Evolutionary conservation across 495 filamentous ascomycete species (phyloP).

Genomic region (Podospora pseudoanserina): DNA sequence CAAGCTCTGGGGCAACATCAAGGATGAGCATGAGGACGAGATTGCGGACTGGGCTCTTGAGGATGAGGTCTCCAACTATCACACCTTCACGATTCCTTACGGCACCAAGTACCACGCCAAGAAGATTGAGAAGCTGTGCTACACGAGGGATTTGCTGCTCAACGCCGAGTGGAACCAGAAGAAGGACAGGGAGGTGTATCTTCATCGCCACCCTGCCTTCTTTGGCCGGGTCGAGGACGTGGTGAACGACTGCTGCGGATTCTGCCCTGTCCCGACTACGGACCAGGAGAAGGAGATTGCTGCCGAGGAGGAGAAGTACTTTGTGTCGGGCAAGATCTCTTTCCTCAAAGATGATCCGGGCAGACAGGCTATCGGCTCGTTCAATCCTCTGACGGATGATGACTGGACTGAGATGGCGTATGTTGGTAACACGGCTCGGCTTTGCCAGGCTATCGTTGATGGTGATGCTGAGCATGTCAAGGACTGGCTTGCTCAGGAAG

Average conservation of each 20-base stretch:
- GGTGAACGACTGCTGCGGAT: slow-evolving; percentile 74
- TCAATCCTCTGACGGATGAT: slow-evolving; percentile 74
- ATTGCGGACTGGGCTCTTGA: slow-evolving; percentile 75
- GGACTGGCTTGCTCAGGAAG: slow-evolving; percentile 62
- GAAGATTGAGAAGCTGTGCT: slow-evolving; percentile 73
- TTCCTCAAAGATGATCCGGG: slow-evolving; percentile 80
- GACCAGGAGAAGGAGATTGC: slow-evolving; percentile 65
- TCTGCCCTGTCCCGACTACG: slow-evolving; percentile 63
- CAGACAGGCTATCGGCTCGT: slow-evolving; percentile 63
- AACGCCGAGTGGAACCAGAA: slow-evolving; percentile 82
- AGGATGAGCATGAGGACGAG: slow-evolving; percentile 67
- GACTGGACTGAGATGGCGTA: slow-evolving; percentile 83
- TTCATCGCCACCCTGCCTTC: slow-evolving; percentile 77
- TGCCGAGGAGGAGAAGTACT: slow-evolving; percentile 66
- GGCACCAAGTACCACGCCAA: slow-evolving; percentile 64
- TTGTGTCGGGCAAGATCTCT: slow-evolving; percentile 62
- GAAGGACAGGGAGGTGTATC: slow-evolving; percentile 63
- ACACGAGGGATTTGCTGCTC: slow-evolving; percentile 74
- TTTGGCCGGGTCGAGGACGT: slow-evolving; percentile 66
- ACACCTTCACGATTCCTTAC: slow-evolving; percentile 76
- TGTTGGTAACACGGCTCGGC: slow-evolving; percentile 62
- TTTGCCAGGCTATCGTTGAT: slow-evolving; percentile 76
- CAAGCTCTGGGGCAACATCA: slow-evolving; percentile 58
- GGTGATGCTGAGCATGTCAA: slow-evolving; percentile 62
- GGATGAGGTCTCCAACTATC: slow-evolving; percentile 70